These are phyloP conservation scores for Pontederia paniculata DNA, from an alignment of 176 grass and related monocot species.

Conservation along the genomic window DNA sequence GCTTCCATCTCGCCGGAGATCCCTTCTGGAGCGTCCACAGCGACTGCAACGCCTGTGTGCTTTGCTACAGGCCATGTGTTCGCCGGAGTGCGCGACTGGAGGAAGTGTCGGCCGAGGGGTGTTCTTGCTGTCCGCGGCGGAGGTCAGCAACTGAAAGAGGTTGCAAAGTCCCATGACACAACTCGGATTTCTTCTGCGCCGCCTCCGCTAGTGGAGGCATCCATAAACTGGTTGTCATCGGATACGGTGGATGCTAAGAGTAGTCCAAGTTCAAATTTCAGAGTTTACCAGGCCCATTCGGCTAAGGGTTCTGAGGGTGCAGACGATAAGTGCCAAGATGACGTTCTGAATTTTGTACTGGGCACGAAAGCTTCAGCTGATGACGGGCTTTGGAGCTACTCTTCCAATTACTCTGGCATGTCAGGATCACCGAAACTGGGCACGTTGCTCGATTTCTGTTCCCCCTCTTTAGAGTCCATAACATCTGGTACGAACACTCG, in stretches of 20 bases:
- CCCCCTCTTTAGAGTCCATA: neutral
- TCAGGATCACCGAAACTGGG: slow-evolving; percentile 26
- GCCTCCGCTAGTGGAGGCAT: slow-evolving; percentile 31
- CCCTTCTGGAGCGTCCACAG: neutral
- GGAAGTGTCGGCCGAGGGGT: slow-evolving; percentile 62
- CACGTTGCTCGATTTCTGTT: slow-evolving; percentile 24
- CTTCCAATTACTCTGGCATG: slow-evolving; percentile 27
- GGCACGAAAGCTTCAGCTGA: slow-evolving; percentile 21
- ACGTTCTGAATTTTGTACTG: slow-evolving; percentile 20
- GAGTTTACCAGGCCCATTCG: slow-evolving; percentile 25
- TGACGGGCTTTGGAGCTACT: slow-evolving; percentile 31
- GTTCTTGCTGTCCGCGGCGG: slow-evolving; percentile 42
- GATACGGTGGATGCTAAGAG: slow-evolving; percentile 6
- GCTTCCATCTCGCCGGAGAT: slow-evolving; percentile 11
- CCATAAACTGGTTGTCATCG: slow-evolving; percentile 77
- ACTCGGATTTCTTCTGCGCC: slow-evolving; percentile 24
- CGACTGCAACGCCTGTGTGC: neutral
- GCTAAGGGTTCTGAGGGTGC: slow-evolving; percentile 30
- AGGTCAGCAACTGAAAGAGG: slow-evolving; percentile 17
- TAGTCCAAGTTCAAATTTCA: slow-evolving; percentile 12
- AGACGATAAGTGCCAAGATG: slow-evolving; percentile 23
- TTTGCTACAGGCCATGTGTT: slow-evolving; percentile 16
- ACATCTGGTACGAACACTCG: no score
- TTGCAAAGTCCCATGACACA: neutral
- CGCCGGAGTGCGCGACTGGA: slow-evolving; percentile 10